Evolutionary conservation across 305 asterid genomes (phyloP).

Genomic region (Fraxinus nigra): DNA sequence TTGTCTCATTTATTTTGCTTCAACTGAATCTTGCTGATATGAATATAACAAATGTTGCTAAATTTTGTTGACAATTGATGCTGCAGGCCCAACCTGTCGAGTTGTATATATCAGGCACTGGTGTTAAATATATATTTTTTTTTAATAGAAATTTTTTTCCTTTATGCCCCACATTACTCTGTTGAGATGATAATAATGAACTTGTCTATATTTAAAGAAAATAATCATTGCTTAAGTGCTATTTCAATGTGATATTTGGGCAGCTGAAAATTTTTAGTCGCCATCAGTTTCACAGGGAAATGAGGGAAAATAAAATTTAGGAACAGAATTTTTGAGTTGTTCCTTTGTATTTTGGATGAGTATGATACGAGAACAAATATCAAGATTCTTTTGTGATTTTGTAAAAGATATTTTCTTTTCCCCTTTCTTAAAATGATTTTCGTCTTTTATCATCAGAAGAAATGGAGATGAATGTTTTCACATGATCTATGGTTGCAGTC

Average conservation of each 20-base stretch:
- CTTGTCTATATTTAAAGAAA: background rate
- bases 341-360: background rate
- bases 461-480: background rate
- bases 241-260: background rate
- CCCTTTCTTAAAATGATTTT: constrained; percentile 1
- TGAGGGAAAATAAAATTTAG: background rate
- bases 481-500: constrained; percentile 7
- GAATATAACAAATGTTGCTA: constrained; percentile 4
- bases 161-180: background rate
- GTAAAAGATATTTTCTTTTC: background rate
- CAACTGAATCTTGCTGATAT: background rate
- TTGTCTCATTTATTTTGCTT: constrained; percentile 16
- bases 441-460: background rate
- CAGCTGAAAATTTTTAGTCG: background rate
- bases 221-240: background rate
- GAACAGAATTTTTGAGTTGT: background rate
- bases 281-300: background rate
- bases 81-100: background rate
- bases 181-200: background rate
- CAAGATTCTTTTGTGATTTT: background rate
- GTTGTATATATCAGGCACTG: background rate
- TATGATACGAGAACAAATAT: background rate
- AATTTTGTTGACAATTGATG: constrained; percentile 5
- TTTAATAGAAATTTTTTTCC: background rate
- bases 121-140: background rate